Evolutionary conservation across 1,284 basidiomycete species (phyloP).

Genomic region (Malassezia sympodialis): DNA sequence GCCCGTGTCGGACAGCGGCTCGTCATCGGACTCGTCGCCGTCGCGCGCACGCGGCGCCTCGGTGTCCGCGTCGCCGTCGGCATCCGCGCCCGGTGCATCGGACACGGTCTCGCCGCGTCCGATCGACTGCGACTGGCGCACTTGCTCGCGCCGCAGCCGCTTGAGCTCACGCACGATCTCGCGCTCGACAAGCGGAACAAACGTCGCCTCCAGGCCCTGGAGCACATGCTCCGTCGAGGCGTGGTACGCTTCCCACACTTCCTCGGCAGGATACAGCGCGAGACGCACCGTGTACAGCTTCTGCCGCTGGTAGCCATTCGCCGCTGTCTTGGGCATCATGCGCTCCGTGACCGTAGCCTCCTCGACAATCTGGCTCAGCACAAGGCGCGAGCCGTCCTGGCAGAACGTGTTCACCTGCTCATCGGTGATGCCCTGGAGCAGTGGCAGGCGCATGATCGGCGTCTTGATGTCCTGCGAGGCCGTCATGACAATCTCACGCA

Average conservation of each 20-base stretch:
- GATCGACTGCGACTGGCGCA: slow-evolving; percentile 67
- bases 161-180: slow-evolving; percentile 80
- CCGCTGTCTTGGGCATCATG: slow-evolving; percentile 59
- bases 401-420: slow-evolving; percentile 63
- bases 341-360: slow-evolving; percentile 71
- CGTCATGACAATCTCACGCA: slow-evolving; percentile 99
- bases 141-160: slow-evolving; percentile 69
- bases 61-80: slow-evolving; percentile 48
- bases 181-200: slow-evolving; percentile 73
- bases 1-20: slow-evolving; percentile 26
- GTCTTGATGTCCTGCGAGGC: slow-evolving; percentile 93
- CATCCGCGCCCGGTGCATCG: slow-evolving; percentile 48
- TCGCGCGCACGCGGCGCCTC: slow-evolving; percentile 19
- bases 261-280: slow-evolving; percentile 72
- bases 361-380: slow-evolving; percentile 81
- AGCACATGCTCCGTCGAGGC: slow-evolving; percentile 67
- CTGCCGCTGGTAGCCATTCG: slow-evolving; percentile 54
- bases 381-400: slow-evolving; percentile 76
- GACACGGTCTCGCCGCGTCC: slow-evolving; percentile 59
- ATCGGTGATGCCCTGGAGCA: slow-evolving; percentile 32
- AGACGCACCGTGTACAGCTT: slow-evolving; percentile 76
- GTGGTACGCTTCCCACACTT: slow-evolving; percentile 78
- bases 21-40: slow-evolving; percentile 32
- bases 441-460: slow-evolving; percentile 87
- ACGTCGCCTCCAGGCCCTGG: slow-evolving; percentile 62